Percentiles rank a stretch among this genome's conserved stretches.
Evolutionary conservation across 2,329 filamentous ascomycete species (phyloP).

Genomic region (Colletotrichum godetiae): DNA sequence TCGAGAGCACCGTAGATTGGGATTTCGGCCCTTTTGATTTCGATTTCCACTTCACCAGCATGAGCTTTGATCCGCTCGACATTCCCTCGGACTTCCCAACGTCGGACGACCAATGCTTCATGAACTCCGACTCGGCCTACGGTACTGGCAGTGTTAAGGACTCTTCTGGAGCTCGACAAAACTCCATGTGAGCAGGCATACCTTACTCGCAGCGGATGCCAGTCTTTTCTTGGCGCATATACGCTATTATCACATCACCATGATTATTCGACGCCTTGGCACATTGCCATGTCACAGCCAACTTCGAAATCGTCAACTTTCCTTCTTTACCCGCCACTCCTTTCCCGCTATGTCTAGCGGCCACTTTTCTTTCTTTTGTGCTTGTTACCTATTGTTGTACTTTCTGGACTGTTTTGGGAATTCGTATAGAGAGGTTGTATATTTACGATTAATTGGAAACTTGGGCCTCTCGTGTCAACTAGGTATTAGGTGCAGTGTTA

Average conservation of each 20-base stretch:
- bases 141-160: background rate
- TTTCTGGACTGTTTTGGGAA: background rate
- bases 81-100: no score
- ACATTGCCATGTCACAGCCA: background rate
- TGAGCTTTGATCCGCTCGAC: no score
- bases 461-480: background rate
- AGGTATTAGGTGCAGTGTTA: no score
- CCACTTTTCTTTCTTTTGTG: background rate
- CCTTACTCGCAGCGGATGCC: background rate
- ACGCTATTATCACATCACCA: background rate
- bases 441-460: background rate
- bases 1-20: background rate
- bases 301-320: background rate
- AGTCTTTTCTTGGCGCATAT: background rate
- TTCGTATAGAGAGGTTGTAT: background rate
- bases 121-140: background rate
- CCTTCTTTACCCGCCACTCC: background rate
- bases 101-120: background rate
- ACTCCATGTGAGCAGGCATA: slow-evolving; percentile 68
- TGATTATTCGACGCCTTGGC: background rate
- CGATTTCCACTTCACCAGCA: no score
- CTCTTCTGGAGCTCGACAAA: slow-evolving; percentile 36
- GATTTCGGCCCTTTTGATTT: no score
- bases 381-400: background rate
- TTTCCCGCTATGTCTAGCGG: background rate